phyloP scores from a whole-genome alignment of 208 protist genomes.

The Crithidia sp. region DNA sequence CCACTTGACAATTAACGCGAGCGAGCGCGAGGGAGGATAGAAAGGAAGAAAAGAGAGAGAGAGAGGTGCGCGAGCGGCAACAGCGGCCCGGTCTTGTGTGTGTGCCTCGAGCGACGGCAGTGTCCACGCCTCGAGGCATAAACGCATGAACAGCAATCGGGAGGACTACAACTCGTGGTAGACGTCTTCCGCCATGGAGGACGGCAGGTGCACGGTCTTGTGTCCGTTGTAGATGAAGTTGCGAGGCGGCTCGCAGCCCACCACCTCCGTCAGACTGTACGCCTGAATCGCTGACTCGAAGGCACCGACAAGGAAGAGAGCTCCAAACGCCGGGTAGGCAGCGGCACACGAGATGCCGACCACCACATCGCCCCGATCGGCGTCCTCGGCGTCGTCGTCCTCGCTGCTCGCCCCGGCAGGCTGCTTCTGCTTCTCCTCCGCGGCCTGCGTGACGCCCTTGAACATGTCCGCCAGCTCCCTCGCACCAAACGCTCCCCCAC shows the following conservation, averaged over 20 bases:
- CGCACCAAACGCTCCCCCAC: not conserved
- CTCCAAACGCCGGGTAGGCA: conserved; percentile 59
- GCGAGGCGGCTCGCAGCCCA: conserved; percentile 65
- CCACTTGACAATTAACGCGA: too few species aligned
- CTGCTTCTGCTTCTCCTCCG: conserved; percentile 5
- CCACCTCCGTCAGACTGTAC: conserved; percentile 67
- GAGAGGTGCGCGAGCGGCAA: not conserved
- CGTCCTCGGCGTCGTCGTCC: conserved; percentile 8
- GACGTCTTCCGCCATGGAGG: conserved; percentile 38
- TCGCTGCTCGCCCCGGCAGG: not conserved
- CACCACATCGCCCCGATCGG: conserved; percentile 30
- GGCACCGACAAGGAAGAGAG: conserved; percentile 77
- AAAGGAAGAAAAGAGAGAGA: not conserved
- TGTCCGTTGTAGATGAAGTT: conserved; percentile 81
- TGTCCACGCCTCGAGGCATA: not conserved
- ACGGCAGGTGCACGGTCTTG: conserved; percentile 69
- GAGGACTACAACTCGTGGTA: conserved; percentile 22
- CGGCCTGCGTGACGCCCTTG: conserved; percentile 16
- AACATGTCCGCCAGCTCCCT: conserved; percentile 33
- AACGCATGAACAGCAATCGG: not conserved
- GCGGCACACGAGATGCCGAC: conserved; percentile 63
- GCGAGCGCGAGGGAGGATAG: not conserved
- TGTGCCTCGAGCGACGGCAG: not conserved
- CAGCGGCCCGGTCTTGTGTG: too few species aligned
- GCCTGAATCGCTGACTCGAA: conserved; percentile 72